Evolutionary conservation across 257 asterid genomes (phyloP), one percentile per base, ranked within the genome.

Genomic region (Jasminum sambac): DNA sequence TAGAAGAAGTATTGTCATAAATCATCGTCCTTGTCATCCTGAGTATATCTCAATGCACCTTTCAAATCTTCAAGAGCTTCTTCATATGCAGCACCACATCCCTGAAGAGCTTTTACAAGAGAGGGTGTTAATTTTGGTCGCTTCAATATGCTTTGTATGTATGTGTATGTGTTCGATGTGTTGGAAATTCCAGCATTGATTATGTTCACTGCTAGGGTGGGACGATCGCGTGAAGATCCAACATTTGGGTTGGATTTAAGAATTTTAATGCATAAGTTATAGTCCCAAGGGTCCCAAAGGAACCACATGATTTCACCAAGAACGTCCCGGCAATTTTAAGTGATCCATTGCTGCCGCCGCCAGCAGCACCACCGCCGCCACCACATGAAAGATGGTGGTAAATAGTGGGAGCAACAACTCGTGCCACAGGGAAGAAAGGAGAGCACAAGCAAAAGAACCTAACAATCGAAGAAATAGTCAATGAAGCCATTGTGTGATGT

Each of bases 131-230:
- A 6, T 2, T 23, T 26, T 11, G 23, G 23, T 0, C 41, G 14
- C 5, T 6, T 37, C 11, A 71, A 37, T 17, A n/a, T 6, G 2
- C 24, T 41, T 13, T 66, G 46, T 2, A 74, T 3, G 50, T 63
- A 14, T 0, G 8, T 3, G 0, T 3, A 71, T 1, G 72, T 55
- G 0, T 41, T 2, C 4, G 66, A 71, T 0, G 73, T 41, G 10
- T 25, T 71, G 21, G 77, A 71, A 42, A 79, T 67, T 13, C 77
- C 83, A 2, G 58, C 5, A 11, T 67, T n/a, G 23, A 79, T 52
- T 6, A 75, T 71, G 1, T 12, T 52, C 0, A 75, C 0, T 0
- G 73, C 57, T 11, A 75, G 25, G n/a, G 64, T 72, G 3, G 44
- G 41, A 0, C 63, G 25, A 21, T 67, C 67, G 6, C 13, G 58